phyloP scores from a whole-genome alignment of 179 eudicot genomes.

The Carnegiea gigantea region DNA sequence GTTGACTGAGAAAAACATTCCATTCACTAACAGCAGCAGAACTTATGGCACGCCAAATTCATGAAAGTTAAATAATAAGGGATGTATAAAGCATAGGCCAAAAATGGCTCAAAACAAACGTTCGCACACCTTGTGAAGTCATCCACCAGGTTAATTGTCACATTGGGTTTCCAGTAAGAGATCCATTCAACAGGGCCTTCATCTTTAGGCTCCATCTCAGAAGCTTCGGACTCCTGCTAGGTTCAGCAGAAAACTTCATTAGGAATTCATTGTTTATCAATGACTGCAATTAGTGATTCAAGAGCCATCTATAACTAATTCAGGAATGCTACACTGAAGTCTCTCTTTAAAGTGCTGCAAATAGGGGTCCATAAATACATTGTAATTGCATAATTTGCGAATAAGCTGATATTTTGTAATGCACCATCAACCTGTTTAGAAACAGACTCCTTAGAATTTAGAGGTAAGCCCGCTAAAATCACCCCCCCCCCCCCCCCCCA shows the following conservation, averaged over 20 bases:
- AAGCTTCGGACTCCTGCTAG: slow-evolving; percentile 58
- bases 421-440: neutral
- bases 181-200: slow-evolving; percentile 79
- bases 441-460: neutral
- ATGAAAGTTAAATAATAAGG: neutral
- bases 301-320: neutral
- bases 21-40: neutral
- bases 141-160: slow-evolving; percentile 89
- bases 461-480: neutral
- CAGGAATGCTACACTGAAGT: neutral
- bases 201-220: slow-evolving; percentile 52
- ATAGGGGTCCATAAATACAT: neutral
- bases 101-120: neutral
- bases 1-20: neutral
- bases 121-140: slow-evolving; percentile 73
- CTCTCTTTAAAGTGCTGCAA: neutral
- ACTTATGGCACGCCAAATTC: neutral
- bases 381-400: neutral
- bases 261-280: neutral
- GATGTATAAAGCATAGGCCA: neutral
- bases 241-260: slow-evolving; percentile 20
- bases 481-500: neutral
- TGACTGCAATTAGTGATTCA: neutral
- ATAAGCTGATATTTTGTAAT: neutral
- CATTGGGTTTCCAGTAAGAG: slow-evolving; percentile 95